These are phyloP conservation scores for Metarhizium anisopliae DNA, from an alignment of 2,329 filamentous ascomycete species.

Conservation along the genomic window DNA sequence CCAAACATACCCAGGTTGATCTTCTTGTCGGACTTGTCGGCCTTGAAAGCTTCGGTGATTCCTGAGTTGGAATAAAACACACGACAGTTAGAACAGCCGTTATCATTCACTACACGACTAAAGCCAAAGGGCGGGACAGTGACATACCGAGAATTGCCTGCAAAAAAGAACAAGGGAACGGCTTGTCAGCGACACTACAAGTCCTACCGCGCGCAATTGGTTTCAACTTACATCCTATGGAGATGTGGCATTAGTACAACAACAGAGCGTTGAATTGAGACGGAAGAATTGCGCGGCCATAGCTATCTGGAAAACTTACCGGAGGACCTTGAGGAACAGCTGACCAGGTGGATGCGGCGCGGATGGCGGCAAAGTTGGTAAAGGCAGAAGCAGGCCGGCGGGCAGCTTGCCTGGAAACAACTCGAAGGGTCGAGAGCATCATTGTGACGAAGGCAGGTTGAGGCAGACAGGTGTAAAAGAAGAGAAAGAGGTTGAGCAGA, in stretches of 20 bases:
- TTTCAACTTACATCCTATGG: conserved; percentile 11
- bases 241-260: not conserved
- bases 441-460: conserved; percentile 22
- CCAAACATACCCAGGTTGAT: conserved; percentile 76
- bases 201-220: not conserved
- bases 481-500: conserved; percentile 1
- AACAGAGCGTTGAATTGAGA: not conserved
- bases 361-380: conserved; percentile 30
- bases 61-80: conserved; percentile 33
- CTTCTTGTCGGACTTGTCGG: conserved; percentile 86
- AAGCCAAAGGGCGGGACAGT: conserved; percentile 7
- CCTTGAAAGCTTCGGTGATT: conserved; percentile 98
- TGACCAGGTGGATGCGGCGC: conserved; percentile 74
- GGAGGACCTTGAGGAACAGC: conserved; percentile 90
- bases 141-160: conserved; percentile 68
- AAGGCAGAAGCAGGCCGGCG: conserved; percentile 28
- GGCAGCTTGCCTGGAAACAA: conserved; percentile 41
- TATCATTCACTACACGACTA: not conserved
- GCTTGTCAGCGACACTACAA: not conserved
- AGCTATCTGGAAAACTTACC: conserved; percentile 46
- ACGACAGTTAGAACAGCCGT: conserved; percentile 14
- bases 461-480: not conserved
- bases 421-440: conserved; percentile 49
- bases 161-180: not conserved
- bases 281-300: not conserved